Evolutionary conservation across 306 rosid genomes (phyloP).

Genomic region (Fagus sylvatica): DNA sequence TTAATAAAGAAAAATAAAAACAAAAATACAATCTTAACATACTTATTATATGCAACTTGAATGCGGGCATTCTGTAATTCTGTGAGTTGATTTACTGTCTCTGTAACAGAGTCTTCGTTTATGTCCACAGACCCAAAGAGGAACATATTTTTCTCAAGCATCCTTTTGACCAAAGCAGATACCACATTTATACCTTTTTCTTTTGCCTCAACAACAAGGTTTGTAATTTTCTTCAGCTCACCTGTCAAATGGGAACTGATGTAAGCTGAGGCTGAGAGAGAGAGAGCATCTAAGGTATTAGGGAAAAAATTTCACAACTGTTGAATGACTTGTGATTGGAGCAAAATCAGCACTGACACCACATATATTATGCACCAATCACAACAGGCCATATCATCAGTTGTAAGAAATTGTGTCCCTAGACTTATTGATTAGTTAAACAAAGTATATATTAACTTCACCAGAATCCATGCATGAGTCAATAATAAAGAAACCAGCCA

Average conservation of each 20-base stretch:
- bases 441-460: not conserved
- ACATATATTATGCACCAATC: too few species aligned
- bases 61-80: slow-evolving; percentile 71
- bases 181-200: slow-evolving; percentile 43
- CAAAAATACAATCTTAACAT: slow-evolving; percentile 4
- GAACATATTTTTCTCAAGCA: slow-evolving; percentile 72
- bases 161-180: slow-evolving; percentile 55
- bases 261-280: not conserved
- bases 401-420: too few species aligned
- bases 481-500: not conserved
- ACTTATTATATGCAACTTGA: slow-evolving; percentile 61
- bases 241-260: slow-evolving; percentile 38
- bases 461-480: not conserved
- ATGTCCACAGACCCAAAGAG: slow-evolving; percentile 77
- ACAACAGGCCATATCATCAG: too few species aligned
- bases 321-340: too few species aligned
- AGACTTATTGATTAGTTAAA: not conserved
- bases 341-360: too few species aligned
- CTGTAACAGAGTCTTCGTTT: slow-evolving; percentile 49
- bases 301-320: too few species aligned
- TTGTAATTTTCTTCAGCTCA: slow-evolving; percentile 65
- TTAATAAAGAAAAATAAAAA: slow-evolving; percentile 16
- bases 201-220: slow-evolving; percentile 60
- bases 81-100: slow-evolving; percentile 69
- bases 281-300: not conserved